phyloP scores from a whole-genome alignment of 1,284 basidiomycete genomes.

The Ceratorhiza oryzae-sativae region DNA sequence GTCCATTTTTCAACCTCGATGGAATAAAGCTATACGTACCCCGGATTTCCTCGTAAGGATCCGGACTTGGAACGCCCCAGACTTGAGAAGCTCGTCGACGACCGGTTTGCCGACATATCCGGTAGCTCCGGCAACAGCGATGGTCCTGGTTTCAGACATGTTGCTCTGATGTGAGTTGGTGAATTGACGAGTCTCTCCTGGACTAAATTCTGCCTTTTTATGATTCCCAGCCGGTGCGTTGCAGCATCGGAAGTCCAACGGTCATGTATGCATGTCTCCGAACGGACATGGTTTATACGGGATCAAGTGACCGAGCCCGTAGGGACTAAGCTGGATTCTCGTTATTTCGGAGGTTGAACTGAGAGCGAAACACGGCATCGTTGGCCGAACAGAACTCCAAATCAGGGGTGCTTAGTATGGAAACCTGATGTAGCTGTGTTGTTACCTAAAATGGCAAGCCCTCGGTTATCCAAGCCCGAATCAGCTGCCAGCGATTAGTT shows the following conservation, averaged over 20 bases:
- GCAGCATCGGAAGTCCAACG: not conserved
- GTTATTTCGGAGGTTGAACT: not conserved
- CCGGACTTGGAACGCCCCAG: slow-evolving; percentile 19
- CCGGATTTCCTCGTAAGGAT: slow-evolving; percentile 33
- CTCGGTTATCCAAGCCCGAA: not conserved
- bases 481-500: not conserved
- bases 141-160: slow-evolving; percentile 38
- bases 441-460: not conserved
- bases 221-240: not conserved
- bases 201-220: not conserved
- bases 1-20: not conserved
- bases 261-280: not conserved
- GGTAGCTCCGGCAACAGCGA: slow-evolving; percentile 39
- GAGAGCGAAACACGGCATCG: not conserved
- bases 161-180: not conserved
- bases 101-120: slow-evolving; percentile 38
- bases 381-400: not conserved
- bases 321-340: not conserved
- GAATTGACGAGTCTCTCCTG: not conserved
- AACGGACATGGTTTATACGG: not conserved
- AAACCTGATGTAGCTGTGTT: not conserved
- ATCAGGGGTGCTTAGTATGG: not conserved
- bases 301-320: not conserved
- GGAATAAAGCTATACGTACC: not conserved
- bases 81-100: slow-evolving; percentile 28